Percentiles rank a stretch among this genome's conserved stretches.
Evolutionary conservation across 192 early-diverging fungal genomes (phyloP).

Genomic region (Backusella liffmaniae): DNA sequence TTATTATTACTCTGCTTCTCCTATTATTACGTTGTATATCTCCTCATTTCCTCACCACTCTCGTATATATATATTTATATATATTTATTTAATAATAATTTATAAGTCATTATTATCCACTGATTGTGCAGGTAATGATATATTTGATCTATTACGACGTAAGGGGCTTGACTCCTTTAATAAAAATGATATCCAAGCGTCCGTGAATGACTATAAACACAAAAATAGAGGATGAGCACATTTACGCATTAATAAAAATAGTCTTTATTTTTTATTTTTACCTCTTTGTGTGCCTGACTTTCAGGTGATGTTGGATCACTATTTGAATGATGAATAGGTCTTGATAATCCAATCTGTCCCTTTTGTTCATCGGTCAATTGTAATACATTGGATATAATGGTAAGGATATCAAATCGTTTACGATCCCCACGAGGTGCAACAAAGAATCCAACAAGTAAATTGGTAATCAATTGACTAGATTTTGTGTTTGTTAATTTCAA

Average conservation of each 20-base stretch:
- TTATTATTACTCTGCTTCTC: not conserved
- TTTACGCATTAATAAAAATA: no score
- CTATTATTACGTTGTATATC: not conserved
- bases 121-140: not conserved
- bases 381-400: slow-evolving; percentile 86
- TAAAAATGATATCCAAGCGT: slow-evolving; percentile 81
- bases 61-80: no score
- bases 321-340: slow-evolving; percentile 43
- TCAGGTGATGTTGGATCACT: slow-evolving; percentile 41
- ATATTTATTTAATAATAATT: not conserved
- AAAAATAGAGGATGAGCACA: not conserved
- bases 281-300: slow-evolving; percentile 26
- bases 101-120: slow-evolving; percentile 6
- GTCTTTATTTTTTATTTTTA: not conserved
- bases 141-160: slow-evolving; percentile 11
- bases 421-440: slow-evolving; percentile 82
- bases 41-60: not conserved
- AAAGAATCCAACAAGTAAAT: slow-evolving; percentile 87
- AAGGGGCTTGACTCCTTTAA: slow-evolving; percentile 59
- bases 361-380: slow-evolving; percentile 89
- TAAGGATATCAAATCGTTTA: slow-evolving; percentile 90
- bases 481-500: not conserved
- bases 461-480: slow-evolving; percentile 79
- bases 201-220: slow-evolving; percentile 62
- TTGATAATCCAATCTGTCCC: slow-evolving; percentile 74